Conservation (phyloP, 345 rosid genomes). For the Noccaea bulbosa region DNA sequence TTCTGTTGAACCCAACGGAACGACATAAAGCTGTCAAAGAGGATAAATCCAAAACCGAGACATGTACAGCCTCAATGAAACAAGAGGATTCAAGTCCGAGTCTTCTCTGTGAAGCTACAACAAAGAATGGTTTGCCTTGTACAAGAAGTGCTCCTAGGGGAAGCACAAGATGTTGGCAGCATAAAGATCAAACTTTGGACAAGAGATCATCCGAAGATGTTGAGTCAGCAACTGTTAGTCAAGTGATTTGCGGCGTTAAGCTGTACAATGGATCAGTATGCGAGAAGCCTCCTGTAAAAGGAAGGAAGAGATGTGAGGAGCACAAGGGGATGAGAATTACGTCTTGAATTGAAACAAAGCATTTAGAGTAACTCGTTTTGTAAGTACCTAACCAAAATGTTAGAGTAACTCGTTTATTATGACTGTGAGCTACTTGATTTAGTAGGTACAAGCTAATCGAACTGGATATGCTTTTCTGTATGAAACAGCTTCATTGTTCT, state of each 20-base stretch:
- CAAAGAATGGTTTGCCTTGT: conserved; percentile 42
- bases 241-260: conserved; percentile 38
- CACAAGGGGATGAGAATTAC: conserved; percentile 48
- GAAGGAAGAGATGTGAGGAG: conserved; percentile 43
- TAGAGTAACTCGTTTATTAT: neutral
- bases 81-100: neutral
- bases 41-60: conserved; percentile 10
- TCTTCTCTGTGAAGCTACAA: conserved; percentile 38
- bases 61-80: conserved; percentile 10
- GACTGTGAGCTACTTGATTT: conserved; percentile 15
- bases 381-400: conserved; percentile 24
- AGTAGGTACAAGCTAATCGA: conserved; percentile 7
- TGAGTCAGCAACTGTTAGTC: conserved; percentile 23
- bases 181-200: conserved; percentile 29
- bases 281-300: conserved; percentile 39
- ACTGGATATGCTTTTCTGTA: conserved; percentile 7
- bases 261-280: conserved; percentile 38
- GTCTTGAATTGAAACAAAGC: conserved; percentile 24
- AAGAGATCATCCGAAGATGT: conserved; percentile 27
- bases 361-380: conserved; percentile 19
- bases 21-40: neutral
- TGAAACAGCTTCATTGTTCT: conserved; percentile 15
- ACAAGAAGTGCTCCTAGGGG: conserved; percentile 31
- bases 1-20: conserved; percentile 32
- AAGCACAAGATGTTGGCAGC: conserved; percentile 46